phyloP scores from a whole-genome alignment of 257 asterid genomes.

The Anisodus tanguticus region DNA sequence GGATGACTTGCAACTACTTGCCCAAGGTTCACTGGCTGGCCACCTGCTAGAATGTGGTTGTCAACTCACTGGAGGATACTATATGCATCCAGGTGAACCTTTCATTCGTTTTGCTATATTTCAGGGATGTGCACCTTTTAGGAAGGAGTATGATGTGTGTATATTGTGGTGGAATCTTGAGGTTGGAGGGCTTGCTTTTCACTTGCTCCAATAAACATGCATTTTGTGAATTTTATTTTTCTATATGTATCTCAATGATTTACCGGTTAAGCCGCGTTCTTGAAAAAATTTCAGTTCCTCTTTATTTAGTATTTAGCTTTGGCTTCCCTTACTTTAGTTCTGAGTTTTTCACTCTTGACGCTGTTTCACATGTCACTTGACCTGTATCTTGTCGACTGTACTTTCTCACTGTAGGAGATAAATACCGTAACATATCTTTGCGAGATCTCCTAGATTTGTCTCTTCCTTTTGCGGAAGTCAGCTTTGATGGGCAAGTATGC shows the following conservation, averaged over 20 bases:
- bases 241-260: background rate
- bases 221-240: background rate
- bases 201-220: background rate
- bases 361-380: background rate
- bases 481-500: conserved; percentile 68
- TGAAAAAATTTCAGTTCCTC: background rate
- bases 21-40: conserved; percentile 94
- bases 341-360: background rate
- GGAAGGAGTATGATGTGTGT: background rate
- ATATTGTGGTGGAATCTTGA: conserved; percentile 16
- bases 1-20: conserved; percentile 77
- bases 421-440: conserved; percentile 71
- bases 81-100: conserved; percentile 88
- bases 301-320: background rate
- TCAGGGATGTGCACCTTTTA: conserved; percentile 10
- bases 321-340: conserved; percentile 1
- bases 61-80: conserved; percentile 98
- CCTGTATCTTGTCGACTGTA: conserved; percentile 8
- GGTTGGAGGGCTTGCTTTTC: conserved; percentile 25
- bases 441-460: conserved; percentile 77
- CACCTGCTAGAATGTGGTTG: conserved; percentile 99
- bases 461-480: conserved; percentile 89
- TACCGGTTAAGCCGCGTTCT: background rate
- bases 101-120: conserved; percentile 5
- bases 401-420: conserved; percentile 60